Evolutionary conservation across 1,284 basidiomycete species (phyloP).

Genomic region (Sanghuangporus baumii): DNA sequence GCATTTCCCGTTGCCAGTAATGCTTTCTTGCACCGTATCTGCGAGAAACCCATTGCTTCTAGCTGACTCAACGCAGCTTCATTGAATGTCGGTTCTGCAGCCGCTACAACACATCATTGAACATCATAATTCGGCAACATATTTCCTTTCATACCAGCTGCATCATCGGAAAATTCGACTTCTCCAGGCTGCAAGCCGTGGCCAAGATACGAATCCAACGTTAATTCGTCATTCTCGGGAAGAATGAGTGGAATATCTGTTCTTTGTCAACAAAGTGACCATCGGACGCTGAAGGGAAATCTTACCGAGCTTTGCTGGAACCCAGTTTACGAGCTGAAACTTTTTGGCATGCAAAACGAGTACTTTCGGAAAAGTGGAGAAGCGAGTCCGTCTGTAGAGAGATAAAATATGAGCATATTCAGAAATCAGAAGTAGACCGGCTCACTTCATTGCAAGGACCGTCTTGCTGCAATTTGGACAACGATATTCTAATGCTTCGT

Average conservation of each 20-base stretch:
- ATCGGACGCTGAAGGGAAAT: not conserved
- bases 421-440: not conserved
- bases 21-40: conserved; percentile 80
- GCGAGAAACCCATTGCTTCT: conserved; percentile 86
- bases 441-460: conserved; percentile 63
- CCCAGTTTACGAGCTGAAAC: conserved; percentile 96
- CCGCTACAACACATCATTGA: conserved; percentile 20
- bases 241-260: conserved; percentile 85
- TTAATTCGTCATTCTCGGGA: conserved; percentile 53
- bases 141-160: conserved; percentile 28
- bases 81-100: conserved; percentile 61
- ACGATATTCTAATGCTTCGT: conserved; percentile 69
- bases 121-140: conserved; percentile 8
- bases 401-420: not conserved
- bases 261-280: not conserved
- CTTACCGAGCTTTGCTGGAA: conserved; percentile 87
- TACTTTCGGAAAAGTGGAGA: conserved; percentile 86
- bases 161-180: conserved; percentile 60
- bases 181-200: conserved; percentile 74
- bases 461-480: conserved; percentile 58
- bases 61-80: conserved; percentile 68
- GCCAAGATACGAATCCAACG: conserved; percentile 69
- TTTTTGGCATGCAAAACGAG: conserved; percentile 91
- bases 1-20: conserved; percentile 82
- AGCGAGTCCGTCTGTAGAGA: conserved; percentile 54